Conservation (phyloP, 352 stramenopile genomes). For the Globisporangium nodosum region DNA sequence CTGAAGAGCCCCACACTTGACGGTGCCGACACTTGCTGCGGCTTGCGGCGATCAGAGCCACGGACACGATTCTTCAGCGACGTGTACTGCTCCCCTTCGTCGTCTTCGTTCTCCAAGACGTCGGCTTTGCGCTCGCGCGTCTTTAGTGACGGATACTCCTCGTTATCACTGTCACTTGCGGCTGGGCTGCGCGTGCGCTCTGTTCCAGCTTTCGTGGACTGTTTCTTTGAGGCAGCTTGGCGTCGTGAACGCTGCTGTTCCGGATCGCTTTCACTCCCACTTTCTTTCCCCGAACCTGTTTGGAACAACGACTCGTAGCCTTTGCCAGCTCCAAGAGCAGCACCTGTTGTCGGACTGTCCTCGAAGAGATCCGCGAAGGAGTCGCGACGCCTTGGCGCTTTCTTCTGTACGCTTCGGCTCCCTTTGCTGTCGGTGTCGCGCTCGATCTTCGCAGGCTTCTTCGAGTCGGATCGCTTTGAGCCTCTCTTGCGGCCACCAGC, state of each 20-base stretch:
- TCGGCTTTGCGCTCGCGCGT: neutral
- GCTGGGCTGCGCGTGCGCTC: neutral
- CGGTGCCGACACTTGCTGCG: neutral
- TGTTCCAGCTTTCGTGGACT: neutral
- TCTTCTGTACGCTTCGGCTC: conserved; percentile 5
- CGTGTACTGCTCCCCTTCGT: conserved; percentile 16
- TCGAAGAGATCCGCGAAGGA: conserved; percentile 79
- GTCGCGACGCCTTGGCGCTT: conserved; percentile 32
- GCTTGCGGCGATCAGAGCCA: neutral
- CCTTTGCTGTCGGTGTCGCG: neutral
- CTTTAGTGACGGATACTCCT: conserved; percentile 6
- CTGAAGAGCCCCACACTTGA: conserved; percentile 1
- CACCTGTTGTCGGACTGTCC: conserved; percentile 25
- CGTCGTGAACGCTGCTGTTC: neutral
- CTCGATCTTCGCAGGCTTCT: conserved; percentile 16
- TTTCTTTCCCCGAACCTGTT: conserved; percentile 10
- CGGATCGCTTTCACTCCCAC: neutral
- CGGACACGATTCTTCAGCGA: conserved; percentile 17
- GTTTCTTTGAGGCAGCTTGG: neutral
- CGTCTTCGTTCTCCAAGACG: neutral
- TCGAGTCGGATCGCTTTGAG: conserved; percentile 1
- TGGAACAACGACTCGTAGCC: conserved; percentile 64
- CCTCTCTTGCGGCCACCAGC: conserved; percentile 6
- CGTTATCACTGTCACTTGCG: neutral
- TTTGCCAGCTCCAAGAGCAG: conserved; percentile 19